Percentiles rank a stretch among this genome's conserved stretches.
Evolutionary conservation across 2,329 filamentous ascomycete genomes (phyloP).

Genomic region (Daldinia sp.): DNA sequence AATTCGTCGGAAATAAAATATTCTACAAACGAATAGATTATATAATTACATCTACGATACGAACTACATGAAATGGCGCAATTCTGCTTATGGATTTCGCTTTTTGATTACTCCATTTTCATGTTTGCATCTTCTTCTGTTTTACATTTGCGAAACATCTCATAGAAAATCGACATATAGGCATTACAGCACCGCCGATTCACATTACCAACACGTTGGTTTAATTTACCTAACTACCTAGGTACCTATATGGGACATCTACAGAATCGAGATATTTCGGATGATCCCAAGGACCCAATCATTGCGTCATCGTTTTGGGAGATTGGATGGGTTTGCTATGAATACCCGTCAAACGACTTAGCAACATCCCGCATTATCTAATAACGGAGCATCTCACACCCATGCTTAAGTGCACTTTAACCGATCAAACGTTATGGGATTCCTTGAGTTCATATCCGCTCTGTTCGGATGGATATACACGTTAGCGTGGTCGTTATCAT

Average conservation of each 20-base stretch:
- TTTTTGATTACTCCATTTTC: neutral
- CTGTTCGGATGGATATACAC: constrained; percentile 80
- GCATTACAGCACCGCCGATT: neutral
- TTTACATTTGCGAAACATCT: neutral
- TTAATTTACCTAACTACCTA: neutral
- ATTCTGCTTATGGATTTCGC: neutral
- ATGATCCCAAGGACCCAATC: neutral
- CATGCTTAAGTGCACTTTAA: constrained; percentile 21
- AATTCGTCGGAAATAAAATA: too few relatives aligned
- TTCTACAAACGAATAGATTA: neutral
- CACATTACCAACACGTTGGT: neutral
- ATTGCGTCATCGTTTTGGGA: constrained; percentile 15
- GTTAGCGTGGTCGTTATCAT: constrained; percentile 82
- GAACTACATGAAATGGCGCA: neutral
- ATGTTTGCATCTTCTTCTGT: neutral
- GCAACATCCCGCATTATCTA: neutral
- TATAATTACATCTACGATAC: neutral
- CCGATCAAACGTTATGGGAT: constrained; percentile 43
- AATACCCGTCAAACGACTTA: neutral
- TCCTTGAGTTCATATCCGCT: constrained; percentile 61
- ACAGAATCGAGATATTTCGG: neutral
- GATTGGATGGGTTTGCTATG: neutral
- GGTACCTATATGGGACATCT: neutral
- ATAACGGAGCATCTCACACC: constrained; percentile 7
- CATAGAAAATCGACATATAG: neutral